Conservation (phyloP, 2,329 filamentous ascomycete genomes). For the Fusarium bactridioides region DNA sequence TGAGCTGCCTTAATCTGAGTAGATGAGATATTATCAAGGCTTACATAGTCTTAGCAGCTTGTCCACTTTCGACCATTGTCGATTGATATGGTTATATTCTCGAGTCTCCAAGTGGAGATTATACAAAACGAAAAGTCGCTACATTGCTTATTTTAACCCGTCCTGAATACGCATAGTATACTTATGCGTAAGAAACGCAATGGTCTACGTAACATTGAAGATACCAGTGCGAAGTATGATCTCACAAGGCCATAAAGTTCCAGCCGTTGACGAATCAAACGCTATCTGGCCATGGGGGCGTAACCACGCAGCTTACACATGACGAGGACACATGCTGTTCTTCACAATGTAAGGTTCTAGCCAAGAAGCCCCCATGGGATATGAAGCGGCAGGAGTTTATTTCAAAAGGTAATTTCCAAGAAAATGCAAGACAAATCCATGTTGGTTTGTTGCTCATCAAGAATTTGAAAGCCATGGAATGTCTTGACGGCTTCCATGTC, state of each 20-base stretch:
- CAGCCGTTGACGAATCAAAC: not conserved
- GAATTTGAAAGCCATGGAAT: not conserved
- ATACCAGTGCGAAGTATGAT: fast-evolving
- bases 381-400: not conserved
- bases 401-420: too few relatives aligned
- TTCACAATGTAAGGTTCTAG: not conserved
- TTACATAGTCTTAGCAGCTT: too few relatives aligned
- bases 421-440: too few relatives aligned
- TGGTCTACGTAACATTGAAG: not conserved
- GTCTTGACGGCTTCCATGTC: not conserved
- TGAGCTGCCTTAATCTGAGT: not conserved
- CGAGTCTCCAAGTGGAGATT: not conserved
- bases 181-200: not conserved
- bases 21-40: not conserved
- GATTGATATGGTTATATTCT: too few relatives aligned
- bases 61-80: not conserved
- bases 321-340: not conserved
- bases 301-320: not conserved
- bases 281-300: not conserved
- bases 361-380: not conserved
- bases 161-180: not conserved
- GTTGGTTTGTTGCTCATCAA: not conserved
- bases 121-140: not conserved
- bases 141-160: not conserved
- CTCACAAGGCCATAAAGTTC: not conserved